Base-by-base conservation (phyloP, 164 flowering plant genomes). In the Dillenia suffruticosa region DNA sequence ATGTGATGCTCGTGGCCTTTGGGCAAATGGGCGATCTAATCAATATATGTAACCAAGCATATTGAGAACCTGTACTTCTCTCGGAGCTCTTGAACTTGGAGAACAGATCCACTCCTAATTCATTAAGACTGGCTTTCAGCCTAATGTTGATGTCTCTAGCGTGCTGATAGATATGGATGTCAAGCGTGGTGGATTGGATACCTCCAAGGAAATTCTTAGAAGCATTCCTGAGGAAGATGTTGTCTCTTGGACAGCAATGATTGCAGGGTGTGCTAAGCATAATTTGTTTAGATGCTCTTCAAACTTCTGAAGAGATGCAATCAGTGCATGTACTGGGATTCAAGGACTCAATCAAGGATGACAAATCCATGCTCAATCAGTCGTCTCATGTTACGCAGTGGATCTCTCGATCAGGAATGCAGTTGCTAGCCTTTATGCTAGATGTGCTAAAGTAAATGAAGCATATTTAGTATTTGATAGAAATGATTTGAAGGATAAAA, bases 101-200 rank as follows among this genome's bases (percentile, higher is more conserved):
- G 70, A 70, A 61, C 77, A 74, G 46, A 73, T 73, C 48, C 77
- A 73, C 58, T 50, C 62, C 63, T 73, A 62, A 12, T 43, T 66
- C 26, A 43, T 74, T 32, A 70, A 74, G 56, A 62, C 64, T 17
- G 77, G 74, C 19, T 74, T 73, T 56, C 65, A 66, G 53, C 68
- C 46, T 50, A 69, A 74, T 24, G 65, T 66, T 24, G 69, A 74
- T 63, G 74, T 74, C n/a, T 74, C 64, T 16, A 70, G 73, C 63
- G 73, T 74, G 5, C 63, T 74, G 12, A 74, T 74, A 46, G 77
- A 74, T 53, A 74, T 74, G 77, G 70, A 74, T 26, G 77, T 74
- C 7, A 74, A 74, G 63, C 72, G 63, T 57, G 74, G 74, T 40
- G 44, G 57, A 15, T 64, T 74, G 32, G 59, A 60, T 2, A 47